Conservation (phyloP, 495 filamentous ascomycete species). For the Jackrogersella minutella region DNA sequence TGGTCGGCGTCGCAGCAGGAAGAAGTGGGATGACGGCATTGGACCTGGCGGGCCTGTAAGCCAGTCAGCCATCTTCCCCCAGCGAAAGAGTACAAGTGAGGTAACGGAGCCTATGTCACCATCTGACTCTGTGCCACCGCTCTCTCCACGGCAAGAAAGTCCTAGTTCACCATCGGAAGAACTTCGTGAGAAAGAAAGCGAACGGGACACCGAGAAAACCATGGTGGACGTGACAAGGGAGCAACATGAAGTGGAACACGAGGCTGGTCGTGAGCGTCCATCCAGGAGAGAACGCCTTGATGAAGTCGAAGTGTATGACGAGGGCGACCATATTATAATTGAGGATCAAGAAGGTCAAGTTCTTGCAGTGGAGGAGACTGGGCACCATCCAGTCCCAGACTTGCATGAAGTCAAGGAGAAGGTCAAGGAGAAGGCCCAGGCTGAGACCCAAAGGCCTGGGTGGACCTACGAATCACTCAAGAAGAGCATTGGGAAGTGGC, state of each 20-base stretch:
- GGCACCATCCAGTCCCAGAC: slow-evolving; percentile 33
- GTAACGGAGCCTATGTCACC: slow-evolving; percentile 39
- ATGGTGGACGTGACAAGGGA: slow-evolving; percentile 21
- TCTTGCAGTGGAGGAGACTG: slow-evolving; percentile 53
- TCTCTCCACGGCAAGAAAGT: slow-evolving; percentile 42
- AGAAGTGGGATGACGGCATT: slow-evolving; percentile 72
- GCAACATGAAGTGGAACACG: slow-evolving; percentile 42
- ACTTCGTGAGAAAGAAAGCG: slow-evolving; percentile 24
- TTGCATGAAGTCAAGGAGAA: slow-evolving; percentile 29
- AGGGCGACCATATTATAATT: slow-evolving; percentile 81
- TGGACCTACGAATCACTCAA: slow-evolving; percentile 55
- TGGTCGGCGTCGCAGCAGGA: slow-evolving; percentile 69
- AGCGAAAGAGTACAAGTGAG: slow-evolving; percentile 58
- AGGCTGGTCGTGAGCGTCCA: slow-evolving; percentile 41
- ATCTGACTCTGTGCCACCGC: slow-evolving; percentile 24
- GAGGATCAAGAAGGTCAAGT: slow-evolving; percentile 93
- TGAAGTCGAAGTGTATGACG: slow-evolving; percentile 73
- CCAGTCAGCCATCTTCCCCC: slow-evolving; percentile 87
- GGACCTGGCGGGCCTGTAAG: slow-evolving; percentile 88
- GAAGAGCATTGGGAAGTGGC: slow-evolving; percentile 59
- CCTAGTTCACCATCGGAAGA: slow-evolving; percentile 30
- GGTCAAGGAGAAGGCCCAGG: slow-evolving; percentile 38
- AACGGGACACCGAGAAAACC: slow-evolving; percentile 33
- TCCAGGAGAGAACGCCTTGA: slow-evolving; percentile 45
- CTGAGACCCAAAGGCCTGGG: slow-evolving; percentile 50